Conservation (phyloP, 805 yeast genomes). For the Yarrowia porcina region DNA sequence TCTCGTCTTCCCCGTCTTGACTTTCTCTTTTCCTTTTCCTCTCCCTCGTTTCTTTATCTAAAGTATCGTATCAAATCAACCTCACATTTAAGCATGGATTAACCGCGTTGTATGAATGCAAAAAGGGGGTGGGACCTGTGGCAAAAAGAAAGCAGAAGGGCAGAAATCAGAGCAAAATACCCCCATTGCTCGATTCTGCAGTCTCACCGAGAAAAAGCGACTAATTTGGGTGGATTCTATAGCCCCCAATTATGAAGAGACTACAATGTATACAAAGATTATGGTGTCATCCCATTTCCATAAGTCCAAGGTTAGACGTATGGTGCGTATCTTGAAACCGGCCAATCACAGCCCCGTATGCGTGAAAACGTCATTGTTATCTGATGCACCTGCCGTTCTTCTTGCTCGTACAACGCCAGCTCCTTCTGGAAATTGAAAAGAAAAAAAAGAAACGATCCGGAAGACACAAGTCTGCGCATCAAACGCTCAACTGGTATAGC, state of each 20-base stretch:
- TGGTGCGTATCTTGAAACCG: too few relatives aligned
- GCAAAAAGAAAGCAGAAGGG: neutral
- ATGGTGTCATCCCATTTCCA: neutral
- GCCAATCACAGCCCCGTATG: neutral
- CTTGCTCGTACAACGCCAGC: neutral
- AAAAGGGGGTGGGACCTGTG: neutral
- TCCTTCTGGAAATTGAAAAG: neutral
- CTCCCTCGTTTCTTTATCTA: neutral
- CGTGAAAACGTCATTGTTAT: neutral
- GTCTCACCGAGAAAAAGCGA: neutral
- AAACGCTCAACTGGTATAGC: neutral
- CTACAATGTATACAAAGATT: neutral
- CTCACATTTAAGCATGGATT: neutral
- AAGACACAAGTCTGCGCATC: too few relatives aligned
- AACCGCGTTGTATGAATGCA: neutral
- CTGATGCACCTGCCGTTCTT: neutral
- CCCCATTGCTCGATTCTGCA: too few relatives aligned
- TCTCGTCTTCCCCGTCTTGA: neutral
- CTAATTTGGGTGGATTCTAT: neutral
- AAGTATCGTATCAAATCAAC: neutral
- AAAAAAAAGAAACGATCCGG: neutral
- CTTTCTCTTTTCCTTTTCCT: too few relatives aligned
- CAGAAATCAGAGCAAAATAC: neutral
- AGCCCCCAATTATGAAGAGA: neutral
- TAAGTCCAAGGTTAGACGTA: too few relatives aligned